These are phyloP conservation scores for Parachlorella kessleri DNA, from an alignment of 139 green algal genomes.

Conservation along the genomic window DNA sequence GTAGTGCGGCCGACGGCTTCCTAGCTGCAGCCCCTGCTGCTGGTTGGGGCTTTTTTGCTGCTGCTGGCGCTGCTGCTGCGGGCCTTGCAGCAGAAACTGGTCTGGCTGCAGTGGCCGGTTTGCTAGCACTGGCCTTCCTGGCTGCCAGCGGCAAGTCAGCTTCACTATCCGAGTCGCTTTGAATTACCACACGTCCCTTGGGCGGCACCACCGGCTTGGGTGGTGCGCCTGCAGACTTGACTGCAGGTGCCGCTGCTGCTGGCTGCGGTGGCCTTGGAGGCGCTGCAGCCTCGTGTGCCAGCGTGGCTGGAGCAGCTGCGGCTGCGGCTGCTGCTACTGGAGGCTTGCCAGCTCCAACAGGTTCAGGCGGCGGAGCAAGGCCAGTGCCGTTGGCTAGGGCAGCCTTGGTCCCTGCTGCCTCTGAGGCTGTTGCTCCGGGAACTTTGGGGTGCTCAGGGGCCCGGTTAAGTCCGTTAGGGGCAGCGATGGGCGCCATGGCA, in stretches of 20 bases:
- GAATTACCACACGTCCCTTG: background rate
- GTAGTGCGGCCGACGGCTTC: conserved; percentile 1
- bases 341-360: too few relatives aligned
- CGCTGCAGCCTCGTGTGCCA: background rate
- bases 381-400: too few relatives aligned
- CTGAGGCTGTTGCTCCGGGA: too few relatives aligned
- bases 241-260: background rate
- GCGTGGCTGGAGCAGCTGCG: background rate
- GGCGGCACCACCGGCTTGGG: conserved; percentile 1
- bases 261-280: background rate
- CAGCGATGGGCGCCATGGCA: background rate
- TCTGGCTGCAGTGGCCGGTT: conserved; percentile 9
- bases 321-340: background rate
- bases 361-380: too few relatives aligned
- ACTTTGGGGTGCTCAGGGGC: too few relatives aligned
- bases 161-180: conserved; percentile 36
- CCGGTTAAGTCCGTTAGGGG: too few relatives aligned
- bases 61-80: background rate
- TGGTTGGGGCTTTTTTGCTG: background rate
- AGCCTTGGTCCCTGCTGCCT: too few relatives aligned
- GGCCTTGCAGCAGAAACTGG: background rate
- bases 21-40: conserved; percentile 22
- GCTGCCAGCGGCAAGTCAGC: conserved; percentile 47
- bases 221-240: background rate
- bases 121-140: background rate